Evolutionary conservation across 2,329 filamentous ascomycete genomes (phyloP).

Genomic region (Madurella fahalii): DNA sequence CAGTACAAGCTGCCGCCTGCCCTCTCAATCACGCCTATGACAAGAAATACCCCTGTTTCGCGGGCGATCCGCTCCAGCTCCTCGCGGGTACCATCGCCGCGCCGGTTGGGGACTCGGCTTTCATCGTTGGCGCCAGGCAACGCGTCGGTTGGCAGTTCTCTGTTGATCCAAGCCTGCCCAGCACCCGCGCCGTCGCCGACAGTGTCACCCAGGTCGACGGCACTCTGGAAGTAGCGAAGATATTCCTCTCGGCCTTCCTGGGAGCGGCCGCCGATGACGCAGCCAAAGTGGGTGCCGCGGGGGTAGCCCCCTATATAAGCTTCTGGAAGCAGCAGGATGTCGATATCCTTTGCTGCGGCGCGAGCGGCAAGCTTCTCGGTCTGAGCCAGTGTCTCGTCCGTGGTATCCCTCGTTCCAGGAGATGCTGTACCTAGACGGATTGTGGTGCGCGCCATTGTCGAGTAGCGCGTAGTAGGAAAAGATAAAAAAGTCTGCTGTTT

Average conservation of each 20-base stretch:
- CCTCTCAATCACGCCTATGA: constrained; percentile 75
- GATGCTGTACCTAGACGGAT: constrained; percentile 56
- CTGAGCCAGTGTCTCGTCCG: constrained; percentile 58
- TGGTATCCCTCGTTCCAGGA: constrained; percentile 48
- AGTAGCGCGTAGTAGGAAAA: neutral
- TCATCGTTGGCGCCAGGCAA: constrained; percentile 14
- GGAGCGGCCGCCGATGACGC: constrained; percentile 65
- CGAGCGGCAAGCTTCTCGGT: constrained; percentile 59
- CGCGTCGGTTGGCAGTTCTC: constrained; percentile 41
- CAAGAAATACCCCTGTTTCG: constrained; percentile 76
- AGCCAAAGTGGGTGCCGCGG: constrained; percentile 73
- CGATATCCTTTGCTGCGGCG: constrained; percentile 53
- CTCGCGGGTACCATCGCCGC: constrained; percentile 65
- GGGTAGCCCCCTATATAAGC: constrained; percentile 91
- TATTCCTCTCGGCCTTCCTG: constrained; percentile 75
- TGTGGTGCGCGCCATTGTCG: constrained; percentile 18
- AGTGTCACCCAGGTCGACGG: constrained; percentile 81
- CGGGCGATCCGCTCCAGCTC: constrained; percentile 70
- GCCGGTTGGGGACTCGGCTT: constrained; percentile 31
- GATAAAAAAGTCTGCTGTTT: neutral
- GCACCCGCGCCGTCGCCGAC: constrained; percentile 58
- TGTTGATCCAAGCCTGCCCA: constrained; percentile 66
- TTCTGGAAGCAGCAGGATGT: constrained; percentile 85
- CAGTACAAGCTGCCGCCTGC: constrained; percentile 83
- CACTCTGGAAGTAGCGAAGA: constrained; percentile 70